Conservation (phyloP, 139 green algal genomes). For the Zygnema cylindricum region DNA sequence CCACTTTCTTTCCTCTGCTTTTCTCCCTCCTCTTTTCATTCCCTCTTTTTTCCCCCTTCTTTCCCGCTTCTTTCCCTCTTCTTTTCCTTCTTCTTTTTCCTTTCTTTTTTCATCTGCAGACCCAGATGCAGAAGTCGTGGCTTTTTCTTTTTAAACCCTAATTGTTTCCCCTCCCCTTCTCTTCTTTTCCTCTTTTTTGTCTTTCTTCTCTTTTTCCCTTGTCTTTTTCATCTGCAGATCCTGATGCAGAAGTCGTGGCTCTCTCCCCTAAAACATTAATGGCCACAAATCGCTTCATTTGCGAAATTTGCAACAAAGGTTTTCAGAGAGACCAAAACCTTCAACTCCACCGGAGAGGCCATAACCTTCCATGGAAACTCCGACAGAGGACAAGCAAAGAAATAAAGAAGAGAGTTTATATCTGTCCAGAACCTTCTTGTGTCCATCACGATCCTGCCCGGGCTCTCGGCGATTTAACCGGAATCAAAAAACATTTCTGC, state of each 20-base stretch:
- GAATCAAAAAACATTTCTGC: conserved; percentile 64
- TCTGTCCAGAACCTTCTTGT: conserved; percentile 56
- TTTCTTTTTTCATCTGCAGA: too few relatives aligned
- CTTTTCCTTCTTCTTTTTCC: too few relatives aligned
- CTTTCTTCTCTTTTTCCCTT: too few relatives aligned
- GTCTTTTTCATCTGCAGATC: too few relatives aligned
- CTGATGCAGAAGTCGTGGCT: conserved; percentile 55
- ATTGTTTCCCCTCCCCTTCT: too few relatives aligned
- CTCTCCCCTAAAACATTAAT: conserved; percentile 52
- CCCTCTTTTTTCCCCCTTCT: too few relatives aligned
- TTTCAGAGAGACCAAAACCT: conserved; percentile 65
- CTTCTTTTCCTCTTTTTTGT: too few relatives aligned
- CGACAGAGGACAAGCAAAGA: conserved; percentile 40
- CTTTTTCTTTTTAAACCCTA: too few relatives aligned
- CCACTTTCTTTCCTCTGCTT: too few relatives aligned
- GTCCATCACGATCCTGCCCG: conserved; percentile 54
- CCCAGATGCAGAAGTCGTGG: conserved; percentile 57
- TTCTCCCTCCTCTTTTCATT: too few relatives aligned
- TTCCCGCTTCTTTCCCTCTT: too few relatives aligned
- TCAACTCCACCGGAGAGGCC: conserved; percentile 58
- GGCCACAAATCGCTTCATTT: conserved; percentile 61
- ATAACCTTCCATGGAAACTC: conserved; percentile 64
- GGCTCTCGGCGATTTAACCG: conserved; percentile 58
- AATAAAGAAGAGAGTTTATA: conserved; percentile 52
- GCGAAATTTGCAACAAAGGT: conserved; percentile 63